Evolutionary conservation across 225 moss, liverwort and hornwort genomes (phyloP), one percentile per base, ranked within the genome.

Genomic region (Climacium dendroides): DNA sequence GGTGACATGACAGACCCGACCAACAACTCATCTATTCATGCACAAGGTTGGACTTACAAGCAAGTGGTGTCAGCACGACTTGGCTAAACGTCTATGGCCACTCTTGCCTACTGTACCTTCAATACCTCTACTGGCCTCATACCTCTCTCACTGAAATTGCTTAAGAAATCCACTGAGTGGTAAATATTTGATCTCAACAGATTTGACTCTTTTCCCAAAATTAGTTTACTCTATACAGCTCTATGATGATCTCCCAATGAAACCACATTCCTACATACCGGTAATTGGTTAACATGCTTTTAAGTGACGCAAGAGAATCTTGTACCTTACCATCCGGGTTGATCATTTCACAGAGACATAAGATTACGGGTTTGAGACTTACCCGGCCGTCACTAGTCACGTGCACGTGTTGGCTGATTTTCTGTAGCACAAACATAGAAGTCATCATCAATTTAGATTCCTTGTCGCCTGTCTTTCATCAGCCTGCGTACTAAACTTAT

Each of bases 351-450:
- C 6, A 73, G 26, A 69, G 47, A 39, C 34, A 29, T 63, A 43
- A 17, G 19, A 74, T 48, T 57, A 59, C 25, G 10, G 24, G 50
- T n/a, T 65, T 80, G 52, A 18, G 30, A 61, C 93, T 87, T 87
- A 97, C 97, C 86, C 74, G 76, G 69, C 79, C 85, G 61, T 95
- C 92, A 92, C 97, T 97, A 22, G 93, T 91, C n/a, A 93, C 37
- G 71, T 97, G 97, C 60, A 94, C 91, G 74, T 97, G 94, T 64
- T 94, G 92, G 48, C 85, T 89, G 75, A 97, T 92, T 55, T 67
- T 90, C 97, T 97, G 95, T 47, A 85, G 71, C 74, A 89, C 61
- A 83, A 67, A 54, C 60, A 89, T 34, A 78, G 9, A 45, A 80
- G 48, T 83, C 13, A 15, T 74, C 43, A 47, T 83, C 62, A 76